Base-by-base conservation (phyloP, 2,329 filamentous ascomycete genomes). In the Neofusicoccum ribis region DNA sequence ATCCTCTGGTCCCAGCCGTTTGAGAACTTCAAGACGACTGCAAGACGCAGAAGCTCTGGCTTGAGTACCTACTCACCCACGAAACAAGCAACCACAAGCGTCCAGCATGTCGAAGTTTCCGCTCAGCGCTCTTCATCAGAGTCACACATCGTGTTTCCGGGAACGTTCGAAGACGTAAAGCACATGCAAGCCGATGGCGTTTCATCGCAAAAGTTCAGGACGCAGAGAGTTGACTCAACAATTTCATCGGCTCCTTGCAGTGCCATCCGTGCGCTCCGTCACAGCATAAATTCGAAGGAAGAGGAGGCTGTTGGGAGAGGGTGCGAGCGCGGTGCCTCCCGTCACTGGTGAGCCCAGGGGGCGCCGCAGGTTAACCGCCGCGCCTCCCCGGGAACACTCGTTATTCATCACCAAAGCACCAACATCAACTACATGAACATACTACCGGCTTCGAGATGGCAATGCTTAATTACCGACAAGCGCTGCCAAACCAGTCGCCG, bases 21-120 rank as follows among this genome's bases (percentile, higher is more conserved):
- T 12, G 50, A 54, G 27, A 17, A 31, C 15, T 47, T 44, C 41
- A 37, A 37, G 27, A 4, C 15, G 3, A 9, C 43, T n/a, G 27
- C 34, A 47, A 54, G 27, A 5, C 41, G 41, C 11, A 20, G 27
- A 27, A 50, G 49, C 50, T 64, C 61, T 36, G 61, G 61, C 27
- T 39, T 64, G 27, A 27, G 27, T 14, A 44, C 50, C 8, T 64
- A 56, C 17, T 64, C 61, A 6, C 61, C 61, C 36, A 41, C 49
- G n/a, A 52, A 50, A 7, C 50, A 54, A 49, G 61, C 61, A 7
- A 64, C 61, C 7, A 64, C 50, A 12, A 64, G 61, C 41, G 43
- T 64, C 12, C 61, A 64, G 15, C 61, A 54, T 27, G 20, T 63
- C 37, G 61, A 63, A 23, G 61, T 23, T n/a, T 12, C 9, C 20